Base-by-base conservation (phyloP, 306 rosid genomes). In the Bauhinia variegata region DNA sequence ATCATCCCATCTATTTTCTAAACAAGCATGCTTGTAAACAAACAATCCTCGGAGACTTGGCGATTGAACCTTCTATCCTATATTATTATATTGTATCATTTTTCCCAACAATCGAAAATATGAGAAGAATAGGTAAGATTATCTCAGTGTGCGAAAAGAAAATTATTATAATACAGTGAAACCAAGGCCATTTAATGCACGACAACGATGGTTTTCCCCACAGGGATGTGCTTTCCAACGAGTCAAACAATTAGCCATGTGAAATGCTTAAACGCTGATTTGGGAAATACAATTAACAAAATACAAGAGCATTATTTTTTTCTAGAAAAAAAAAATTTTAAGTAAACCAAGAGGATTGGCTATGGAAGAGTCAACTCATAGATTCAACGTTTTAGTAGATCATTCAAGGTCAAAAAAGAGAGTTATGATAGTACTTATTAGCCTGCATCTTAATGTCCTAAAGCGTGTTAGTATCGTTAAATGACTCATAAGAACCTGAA, bases 401-500 rank as follows among this genome's bases (percentile, higher is more conserved):
- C 39, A 64, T 57, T 30, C 18, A 79, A 58, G 59, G 64, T 68
- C 54, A 60, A 71, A 75, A 54, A n/a, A 41, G 60, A 69, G 39
- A 41, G 57, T 0, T 32, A 4, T 37, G 71, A 28, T 59, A 65
- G 70, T 60, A 46, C n/a, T n/a, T n/a, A n/a, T n/a, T n/a, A n/a
- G n/a, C n/a, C n/a, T n/a, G 67, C 62, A 79, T 52, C 67, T 67
- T 28, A 44, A 51, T 55, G 75, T 68, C 60, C 31, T 19, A 51
- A 36, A 14, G 78, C 49, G 73, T 61, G 75, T 54, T 61, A 53
- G 57, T 15, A 31, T 6, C 16, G 37, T 72, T 34, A 74, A 74
- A 59, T 70, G 66, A 74, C 73, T 15, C 68, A 72, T 66, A 54
- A 68, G 75, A 48, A 62, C 62, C 39, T 71, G 75, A 48, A 62